phyloP scores from a whole-genome alignment of 306 rosid genomes.

The Gastrolobium bilobum region DNA sequence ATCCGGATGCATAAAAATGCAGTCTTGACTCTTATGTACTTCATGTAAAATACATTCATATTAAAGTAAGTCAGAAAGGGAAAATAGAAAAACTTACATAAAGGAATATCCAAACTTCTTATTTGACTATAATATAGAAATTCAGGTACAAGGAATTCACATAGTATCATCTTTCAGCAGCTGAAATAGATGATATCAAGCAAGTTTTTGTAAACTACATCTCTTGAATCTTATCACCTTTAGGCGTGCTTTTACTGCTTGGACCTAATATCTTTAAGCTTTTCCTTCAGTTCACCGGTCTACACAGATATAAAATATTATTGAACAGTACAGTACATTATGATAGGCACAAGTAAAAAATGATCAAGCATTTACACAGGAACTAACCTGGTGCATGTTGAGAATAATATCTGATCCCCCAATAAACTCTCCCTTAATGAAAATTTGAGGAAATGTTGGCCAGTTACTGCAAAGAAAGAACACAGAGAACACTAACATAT shows the following conservation, averaged over 20 bases:
- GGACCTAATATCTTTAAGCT: no score
- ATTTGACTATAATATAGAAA: conserved; percentile 21
- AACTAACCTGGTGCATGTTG: conserved; percentile 71
- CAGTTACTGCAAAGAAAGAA: conserved; percentile 55
- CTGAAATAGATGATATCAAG: conserved; percentile 1
- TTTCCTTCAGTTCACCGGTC: no score
- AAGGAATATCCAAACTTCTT: conserved; percentile 1
- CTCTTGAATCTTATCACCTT: background rate
- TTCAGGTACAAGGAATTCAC: conserved; percentile 19
- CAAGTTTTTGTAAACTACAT: conserved; percentile 21
- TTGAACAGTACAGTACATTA: conserved; percentile 25
- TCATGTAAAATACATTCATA: background rate
- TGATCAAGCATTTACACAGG: background rate
- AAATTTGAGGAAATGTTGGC: conserved; percentile 49
- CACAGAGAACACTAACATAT: background rate
- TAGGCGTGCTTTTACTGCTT: background rate
- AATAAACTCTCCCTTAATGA: background rate
- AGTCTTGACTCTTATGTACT: conserved; percentile 18
- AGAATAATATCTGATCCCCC: conserved; percentile 83
- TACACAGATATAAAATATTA: conserved; percentile 6
- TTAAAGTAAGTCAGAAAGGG: conserved; percentile 12
- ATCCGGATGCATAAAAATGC: background rate
- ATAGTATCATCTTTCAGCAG: background rate
- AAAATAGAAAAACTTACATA: background rate
- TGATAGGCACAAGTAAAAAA: background rate